These are phyloP conservation scores for Kondoa subrosea DNA, from an alignment of 768 basidiomycete species.

Conservation along the genomic window DNA sequence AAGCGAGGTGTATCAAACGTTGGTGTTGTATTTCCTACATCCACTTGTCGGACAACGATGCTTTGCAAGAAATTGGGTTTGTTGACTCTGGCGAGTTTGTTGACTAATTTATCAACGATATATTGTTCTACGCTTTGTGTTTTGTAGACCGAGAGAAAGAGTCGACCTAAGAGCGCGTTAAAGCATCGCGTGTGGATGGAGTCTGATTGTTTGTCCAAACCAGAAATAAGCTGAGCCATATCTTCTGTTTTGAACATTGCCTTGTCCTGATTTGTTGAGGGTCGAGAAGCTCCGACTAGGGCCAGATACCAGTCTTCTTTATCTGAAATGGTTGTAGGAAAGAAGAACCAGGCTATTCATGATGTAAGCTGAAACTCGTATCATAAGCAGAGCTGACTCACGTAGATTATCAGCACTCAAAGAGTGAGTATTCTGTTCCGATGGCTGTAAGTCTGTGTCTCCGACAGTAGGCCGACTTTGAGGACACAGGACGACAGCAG, in stretches of 20 bases:
- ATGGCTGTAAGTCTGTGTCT: constrained; percentile 41
- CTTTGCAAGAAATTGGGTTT: constrained; percentile 71
- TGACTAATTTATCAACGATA: constrained; percentile 76
- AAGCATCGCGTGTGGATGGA: constrained; percentile 95
- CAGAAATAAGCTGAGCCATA: constrained; percentile 66
- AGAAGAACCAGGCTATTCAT: constrained; percentile 66
- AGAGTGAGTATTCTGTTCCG: constrained; percentile 17
- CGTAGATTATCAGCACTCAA: constrained; percentile 41
- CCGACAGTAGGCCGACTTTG: constrained; percentile 3
- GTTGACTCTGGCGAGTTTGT: constrained; percentile 81
- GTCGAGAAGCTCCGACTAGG: constrained; percentile 45
- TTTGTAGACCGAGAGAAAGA: constrained; percentile 81
- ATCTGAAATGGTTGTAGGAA: constrained; percentile 65
- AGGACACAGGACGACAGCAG: constrained; percentile 45
- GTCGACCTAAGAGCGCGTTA: constrained; percentile 76
- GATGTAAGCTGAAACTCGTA: too few relatives aligned
- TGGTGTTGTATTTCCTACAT: constrained; percentile 65
- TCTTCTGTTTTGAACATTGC: constrained; percentile 54
- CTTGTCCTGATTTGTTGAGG: constrained; percentile 48
- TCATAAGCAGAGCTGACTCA: too few relatives aligned
- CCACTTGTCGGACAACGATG: constrained; percentile 70
- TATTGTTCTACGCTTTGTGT: constrained; percentile 57
- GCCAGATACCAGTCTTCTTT: constrained; percentile 94
- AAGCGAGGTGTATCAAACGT: constrained; percentile 93
- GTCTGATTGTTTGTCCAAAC: constrained; percentile 82